Base-by-base conservation (phyloP, 768 basidiomycete species). In the Antrodiella citrinella region DNA sequence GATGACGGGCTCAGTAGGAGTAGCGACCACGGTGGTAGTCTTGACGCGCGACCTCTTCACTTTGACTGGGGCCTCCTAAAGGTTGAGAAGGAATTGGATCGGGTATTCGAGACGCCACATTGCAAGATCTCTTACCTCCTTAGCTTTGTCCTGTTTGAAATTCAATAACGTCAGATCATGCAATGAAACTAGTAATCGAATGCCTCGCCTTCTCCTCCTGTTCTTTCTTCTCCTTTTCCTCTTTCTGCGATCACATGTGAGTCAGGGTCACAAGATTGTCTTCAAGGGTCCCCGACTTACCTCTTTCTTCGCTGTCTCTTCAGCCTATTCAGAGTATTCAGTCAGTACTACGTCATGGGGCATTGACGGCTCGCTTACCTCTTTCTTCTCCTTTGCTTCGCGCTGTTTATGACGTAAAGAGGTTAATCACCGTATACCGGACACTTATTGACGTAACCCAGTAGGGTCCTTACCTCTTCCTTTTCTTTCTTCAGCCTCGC, bases 401-500 rank as follows among this genome's bases (percentile, higher is more conserved):
- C 80, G 81, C 86, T 91, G 61, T 35, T 24, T 21, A 10, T 42
- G 24, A 50, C 45, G 54, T 54, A 41, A 52, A 47, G 21, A 20
- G n/a, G 15, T 21, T 9, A n/a, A 44, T 25, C 22, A 35, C 30
- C 30, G 30, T 35, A 35, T 35, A 7, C 30, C 7, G 38, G 11
- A 15, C 20, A 25, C 12, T 35, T 35, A 7, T 3, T 10, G 49
- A 25, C 43, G 18, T 18, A 39, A 40, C 24, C 45, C n/a, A n/a
- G 10, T 18, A 44, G 18, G 15, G 26, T 20, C 50, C 67, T 46
- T 53, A 78, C 76, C 71, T 77, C 77, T 22, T 77, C 78, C 50
- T 79, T 78, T 70, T 91, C 88, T 64, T 82, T 85, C 78, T 90
- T 88, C 49, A 91, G 71, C 66, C 86, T 89, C 62, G 84, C 89